Evolutionary conservation across 2,329 filamentous ascomycete genomes (phyloP).

Genomic region (Trichoderma semiorbis): DNA sequence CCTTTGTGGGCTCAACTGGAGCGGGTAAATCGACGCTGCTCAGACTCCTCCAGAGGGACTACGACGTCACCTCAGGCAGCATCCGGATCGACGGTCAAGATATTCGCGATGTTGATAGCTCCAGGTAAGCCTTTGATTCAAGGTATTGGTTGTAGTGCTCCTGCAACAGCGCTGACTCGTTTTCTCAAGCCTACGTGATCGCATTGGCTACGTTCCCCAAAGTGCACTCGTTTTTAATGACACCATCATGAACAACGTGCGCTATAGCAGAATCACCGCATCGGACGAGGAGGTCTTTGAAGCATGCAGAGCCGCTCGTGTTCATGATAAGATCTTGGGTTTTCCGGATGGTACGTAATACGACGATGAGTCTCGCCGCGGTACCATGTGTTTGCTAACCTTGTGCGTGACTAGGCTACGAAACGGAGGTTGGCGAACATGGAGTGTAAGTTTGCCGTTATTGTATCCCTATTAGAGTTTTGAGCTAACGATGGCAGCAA

Average conservation of each 20-base stretch:
- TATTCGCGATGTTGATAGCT: constrained; percentile 51
- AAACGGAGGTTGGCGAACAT: constrained; percentile 49
- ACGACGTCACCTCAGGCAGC: constrained; percentile 51
- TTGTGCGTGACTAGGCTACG: constrained; percentile 39
- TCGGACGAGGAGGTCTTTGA: constrained; percentile 53
- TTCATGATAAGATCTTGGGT: constrained; percentile 55
- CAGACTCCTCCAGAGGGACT: constrained; percentile 58
- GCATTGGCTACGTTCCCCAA: constrained; percentile 56
- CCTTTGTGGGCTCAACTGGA: constrained; percentile 59
- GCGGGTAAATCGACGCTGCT: constrained; percentile 58
- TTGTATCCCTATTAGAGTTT: background rate
- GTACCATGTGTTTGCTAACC: background rate
- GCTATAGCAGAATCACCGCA: constrained; percentile 53
- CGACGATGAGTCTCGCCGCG: background rate
- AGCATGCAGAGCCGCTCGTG: constrained; percentile 53
- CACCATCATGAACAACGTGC: constrained; percentile 57
- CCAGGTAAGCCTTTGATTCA: constrained; percentile 34
- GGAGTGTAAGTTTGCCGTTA: constrained; percentile 38
- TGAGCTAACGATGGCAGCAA: constrained; percentile 41
- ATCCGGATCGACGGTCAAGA: constrained; percentile 57
- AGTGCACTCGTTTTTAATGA: constrained; percentile 55
- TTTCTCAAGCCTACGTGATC: constrained; percentile 44
- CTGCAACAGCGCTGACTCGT: constrained; percentile 21
- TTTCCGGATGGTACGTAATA: constrained; percentile 46
- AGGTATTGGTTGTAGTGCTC: background rate